Conservation (phyloP, 495 filamentous ascomycete genomes). For the Aspergillus cristatus region DNA sequence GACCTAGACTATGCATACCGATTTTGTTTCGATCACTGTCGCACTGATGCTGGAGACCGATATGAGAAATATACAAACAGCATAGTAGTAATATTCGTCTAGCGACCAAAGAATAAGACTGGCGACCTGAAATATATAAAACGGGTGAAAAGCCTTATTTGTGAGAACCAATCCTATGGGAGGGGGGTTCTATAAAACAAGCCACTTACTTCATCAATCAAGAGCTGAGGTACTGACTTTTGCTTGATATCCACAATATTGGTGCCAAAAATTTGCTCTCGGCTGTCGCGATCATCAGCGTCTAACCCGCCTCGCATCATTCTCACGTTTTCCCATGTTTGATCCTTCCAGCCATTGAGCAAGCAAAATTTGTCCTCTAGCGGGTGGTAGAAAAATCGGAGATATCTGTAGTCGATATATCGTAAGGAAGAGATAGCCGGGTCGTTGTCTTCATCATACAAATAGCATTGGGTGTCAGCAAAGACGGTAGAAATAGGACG, state of each 20-base stretch:
- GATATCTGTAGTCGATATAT: conserved; percentile 83
- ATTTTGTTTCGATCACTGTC: conserved; percentile 81
- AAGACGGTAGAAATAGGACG: conserved; percentile 82
- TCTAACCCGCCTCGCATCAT: conserved; percentile 76
- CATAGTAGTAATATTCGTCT: conserved; percentile 97
- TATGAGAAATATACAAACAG: conserved; percentile 89
- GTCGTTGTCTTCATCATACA: conserved; percentile 76
- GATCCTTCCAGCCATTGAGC: conserved; percentile 87
- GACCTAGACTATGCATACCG: conserved; percentile 38
- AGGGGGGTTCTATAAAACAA: not conserved
- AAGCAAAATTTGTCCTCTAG: conserved; percentile 78
- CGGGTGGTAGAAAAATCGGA: conserved; percentile 86
- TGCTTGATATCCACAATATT: conserved; percentile 89
- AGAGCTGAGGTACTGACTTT: conserved; percentile 70
- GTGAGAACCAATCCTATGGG: conserved; percentile 14
- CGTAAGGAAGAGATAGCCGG: conserved; percentile 62
- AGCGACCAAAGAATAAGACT: conserved; percentile 92
- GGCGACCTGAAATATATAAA: conserved; percentile 96
- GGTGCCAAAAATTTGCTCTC: conserved; percentile 76
- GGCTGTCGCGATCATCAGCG: conserved; percentile 74
- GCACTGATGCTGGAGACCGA: conserved; percentile 85
- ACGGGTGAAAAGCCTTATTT: conserved; percentile 79
- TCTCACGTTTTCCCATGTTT: conserved; percentile 70
- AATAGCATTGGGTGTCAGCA: conserved; percentile 45
- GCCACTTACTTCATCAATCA: conserved; percentile 73